Conservation (phyloP, 163 green algal genomes). For the Scenedesmus sp. region DNA sequence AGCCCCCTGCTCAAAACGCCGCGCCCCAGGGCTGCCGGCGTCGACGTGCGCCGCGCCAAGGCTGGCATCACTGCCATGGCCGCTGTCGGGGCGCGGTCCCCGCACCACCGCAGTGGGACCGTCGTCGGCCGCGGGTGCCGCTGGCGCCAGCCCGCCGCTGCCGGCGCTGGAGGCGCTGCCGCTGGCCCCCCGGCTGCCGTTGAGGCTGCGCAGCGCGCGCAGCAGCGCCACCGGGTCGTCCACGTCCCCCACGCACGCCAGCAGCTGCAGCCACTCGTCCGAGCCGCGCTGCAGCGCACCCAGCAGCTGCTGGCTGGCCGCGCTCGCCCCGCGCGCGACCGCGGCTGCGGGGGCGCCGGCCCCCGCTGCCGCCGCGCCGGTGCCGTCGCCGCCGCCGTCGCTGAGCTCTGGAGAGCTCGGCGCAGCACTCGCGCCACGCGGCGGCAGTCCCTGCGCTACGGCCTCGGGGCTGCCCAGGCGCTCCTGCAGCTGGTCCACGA, state of each 20-base stretch:
- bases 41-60: too few relatives aligned
- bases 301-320: not conserved
- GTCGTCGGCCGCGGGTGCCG: too few relatives aligned
- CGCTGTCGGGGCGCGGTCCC: too few relatives aligned
- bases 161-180: too few relatives aligned
- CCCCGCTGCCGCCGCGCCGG: too few relatives aligned
- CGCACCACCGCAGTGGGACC: not conserved
- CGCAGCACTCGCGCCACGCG: too few relatives aligned
- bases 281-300: not conserved
- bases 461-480: not conserved
- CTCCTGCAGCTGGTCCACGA: not conserved
- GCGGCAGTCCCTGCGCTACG: too few relatives aligned
- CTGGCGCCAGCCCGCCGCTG: not conserved
- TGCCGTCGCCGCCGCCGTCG: not conserved
- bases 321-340: not conserved
- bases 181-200: not conserved
- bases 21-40: too few relatives aligned
- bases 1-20: too few relatives aligned
- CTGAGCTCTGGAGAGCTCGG: too few relatives aligned
- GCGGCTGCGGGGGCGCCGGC: not conserved
- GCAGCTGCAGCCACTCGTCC: constrained; percentile 22
- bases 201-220: not conserved
- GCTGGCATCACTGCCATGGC: too few relatives aligned
- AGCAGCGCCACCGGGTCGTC: constrained; percentile 10
- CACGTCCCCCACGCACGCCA: constrained; percentile 3